Evolutionary conservation across 1,284 basidiomycete genomes (phyloP), one percentile per base, ranked within the genome.

Genomic region (Trichosporon ovoides): DNA sequence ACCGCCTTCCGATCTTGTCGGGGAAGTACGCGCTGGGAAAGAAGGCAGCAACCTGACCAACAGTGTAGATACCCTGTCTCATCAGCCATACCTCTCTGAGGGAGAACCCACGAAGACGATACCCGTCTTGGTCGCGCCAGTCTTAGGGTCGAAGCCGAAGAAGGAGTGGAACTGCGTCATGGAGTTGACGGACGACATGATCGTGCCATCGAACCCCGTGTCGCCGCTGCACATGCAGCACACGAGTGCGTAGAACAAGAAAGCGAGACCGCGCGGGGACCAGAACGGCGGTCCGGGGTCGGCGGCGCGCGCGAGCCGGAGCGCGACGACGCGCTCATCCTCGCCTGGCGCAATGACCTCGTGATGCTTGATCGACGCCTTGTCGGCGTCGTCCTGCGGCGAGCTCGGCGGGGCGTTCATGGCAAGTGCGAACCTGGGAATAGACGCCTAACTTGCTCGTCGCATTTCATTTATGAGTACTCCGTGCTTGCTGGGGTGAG

Each of bases 1-100:
- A 79, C 24, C 82, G 78, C 52, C 83, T 80, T 1, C 83, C 83
- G 61, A 83, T 79, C 59, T 69, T 76, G 69, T 84, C 83, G 10
- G 82, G 81, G 14, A 83, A 66, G 65, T 78, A 80, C 4, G 43
- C 40, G 53, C 56, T 49, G 13, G 50, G 52, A 38, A 67, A 67
- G 53, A 80, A 80, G 38, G 80, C 81, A 53, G 58, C 53, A 14
- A 66, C 63, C 53, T 59, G 61, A 59, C 80, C 65, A 66, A 82
- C 81, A 77, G 82, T 83, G 69, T 79, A 83, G 59, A 84, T 83
- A 33, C 69, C 82, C 65, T 67, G 43, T 2, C 7, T 3, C 12
- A 18, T 56, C 19, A 55, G 55, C 11, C 3, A 6, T 31, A 13
- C n/a, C 0, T 2, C 55, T 34, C 3, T 22, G 16, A 10, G 10